A percentile compares a stretch with the other conserved stretches of the same genome.
These are phyloP conservation scores for Sphaerosporella brunnea DNA, from an alignment of 495 filamentous ascomycete species.

Conservation along the genomic window DNA sequence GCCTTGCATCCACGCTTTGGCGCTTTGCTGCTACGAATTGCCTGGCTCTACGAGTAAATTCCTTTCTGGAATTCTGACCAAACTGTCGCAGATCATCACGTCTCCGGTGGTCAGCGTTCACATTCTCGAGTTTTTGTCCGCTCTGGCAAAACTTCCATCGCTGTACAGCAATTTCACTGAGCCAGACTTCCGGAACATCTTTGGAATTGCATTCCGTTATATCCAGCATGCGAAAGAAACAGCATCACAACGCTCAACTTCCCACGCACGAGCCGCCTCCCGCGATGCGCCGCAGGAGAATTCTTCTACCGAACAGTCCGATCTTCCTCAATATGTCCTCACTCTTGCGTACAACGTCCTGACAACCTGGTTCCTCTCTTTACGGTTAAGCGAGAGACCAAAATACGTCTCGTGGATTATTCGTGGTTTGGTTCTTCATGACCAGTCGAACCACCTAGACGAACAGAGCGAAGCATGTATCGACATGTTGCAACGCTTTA, in stretches of 20 bases:
- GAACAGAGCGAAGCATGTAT: constrained; percentile 87
- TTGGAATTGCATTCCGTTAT: constrained; percentile 86
- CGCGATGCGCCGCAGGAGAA: constrained; percentile 18
- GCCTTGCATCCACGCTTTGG: constrained; percentile 82
- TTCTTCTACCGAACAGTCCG: constrained; percentile 30
- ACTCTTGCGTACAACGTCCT: constrained; percentile 87
- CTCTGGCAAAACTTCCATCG: constrained; percentile 66
- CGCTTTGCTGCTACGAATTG: constrained; percentile 84
- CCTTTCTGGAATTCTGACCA: constrained; percentile 64
- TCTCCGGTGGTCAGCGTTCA: constrained; percentile 79
- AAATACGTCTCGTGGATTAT: constrained; percentile 82
- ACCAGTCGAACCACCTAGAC: constrained; percentile 63
- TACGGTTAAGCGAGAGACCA: constrained; percentile 65
- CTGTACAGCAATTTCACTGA: constrained; percentile 74
- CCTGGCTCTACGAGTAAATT: constrained; percentile 65
- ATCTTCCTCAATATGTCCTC: constrained; percentile 79
- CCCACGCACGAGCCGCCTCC: constrained; percentile 5
- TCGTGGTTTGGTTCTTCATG: constrained; percentile 57
- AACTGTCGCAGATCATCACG: constrained; percentile 88
- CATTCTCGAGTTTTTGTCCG: constrained; percentile 79
- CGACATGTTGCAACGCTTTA: constrained; percentile 86
- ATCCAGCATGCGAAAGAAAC: constrained; percentile 52
- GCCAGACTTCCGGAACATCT: constrained; percentile 77
- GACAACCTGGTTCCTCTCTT: constrained; percentile 83
- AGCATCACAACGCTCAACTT: constrained; percentile 11